Percentiles rank a stretch among this genome's conserved stretches.
These are phyloP conservation scores for Takashimella tepidaria DNA, from an alignment of 1,284 basidiomycete species.

Conservation along the genomic window DNA sequence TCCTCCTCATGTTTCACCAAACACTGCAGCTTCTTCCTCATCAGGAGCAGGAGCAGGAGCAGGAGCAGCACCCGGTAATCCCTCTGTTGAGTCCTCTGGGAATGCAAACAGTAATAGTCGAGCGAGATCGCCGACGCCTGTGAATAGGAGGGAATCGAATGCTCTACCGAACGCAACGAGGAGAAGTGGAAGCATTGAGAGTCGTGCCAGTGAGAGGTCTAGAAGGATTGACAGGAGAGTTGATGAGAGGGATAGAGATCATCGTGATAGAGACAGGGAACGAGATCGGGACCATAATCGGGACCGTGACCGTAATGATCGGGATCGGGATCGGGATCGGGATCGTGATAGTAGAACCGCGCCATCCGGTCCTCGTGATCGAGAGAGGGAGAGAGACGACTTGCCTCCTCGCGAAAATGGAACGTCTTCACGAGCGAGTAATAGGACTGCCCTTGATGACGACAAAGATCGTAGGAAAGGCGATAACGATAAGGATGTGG, in stretches of 20 bases:
- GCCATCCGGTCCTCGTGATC: background rate
- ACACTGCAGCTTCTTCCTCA: too few relatives aligned
- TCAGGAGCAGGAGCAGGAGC: background rate
- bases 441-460: background rate
- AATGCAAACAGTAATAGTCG: constrained; percentile 2
- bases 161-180: constrained; percentile 8
- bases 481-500: background rate
- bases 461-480: background rate
- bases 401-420: background rate
- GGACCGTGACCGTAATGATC: constrained; percentile 2
- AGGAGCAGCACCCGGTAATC: background rate
- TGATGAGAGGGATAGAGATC: constrained; percentile 16
- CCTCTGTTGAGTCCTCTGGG: too few relatives aligned
- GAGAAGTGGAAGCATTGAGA: constrained; percentile 37
- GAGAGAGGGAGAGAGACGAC: background rate
- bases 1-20: constrained; percentile 7
- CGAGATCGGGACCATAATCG: background rate
- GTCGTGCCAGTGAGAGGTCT: constrained; percentile 29
- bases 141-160: constrained; percentile 5
- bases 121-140: background rate
- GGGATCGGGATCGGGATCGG: background rate
- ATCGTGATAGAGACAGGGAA: constrained; percentile 6
- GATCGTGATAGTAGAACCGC: background rate
- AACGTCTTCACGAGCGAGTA: background rate
- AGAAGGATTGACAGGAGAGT: constrained; percentile 13